Evolutionary conservation across 2,329 filamentous ascomycete species (phyloP).

Genomic region (Graphilbum fragrans): DNA sequence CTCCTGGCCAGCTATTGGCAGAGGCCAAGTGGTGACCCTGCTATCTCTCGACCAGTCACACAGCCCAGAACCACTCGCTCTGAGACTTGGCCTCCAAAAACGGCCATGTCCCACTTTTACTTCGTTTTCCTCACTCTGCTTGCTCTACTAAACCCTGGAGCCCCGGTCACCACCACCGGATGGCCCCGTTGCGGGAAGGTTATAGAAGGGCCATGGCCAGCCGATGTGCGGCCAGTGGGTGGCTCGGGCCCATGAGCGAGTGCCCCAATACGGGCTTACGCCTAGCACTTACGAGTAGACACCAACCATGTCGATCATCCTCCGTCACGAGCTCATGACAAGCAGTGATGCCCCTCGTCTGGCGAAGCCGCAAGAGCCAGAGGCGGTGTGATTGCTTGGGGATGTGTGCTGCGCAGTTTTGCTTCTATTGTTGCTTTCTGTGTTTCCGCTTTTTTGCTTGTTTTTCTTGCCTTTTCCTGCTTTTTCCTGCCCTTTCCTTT

Average conservation of each 20-base stretch:
- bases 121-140: neutral
- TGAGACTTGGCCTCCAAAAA: constrained; percentile 12
- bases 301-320: too few relatives aligned
- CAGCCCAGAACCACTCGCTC: constrained; percentile 5
- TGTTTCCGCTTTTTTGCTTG: neutral
- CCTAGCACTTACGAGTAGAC: too few relatives aligned
- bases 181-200: constrained; percentile 7
- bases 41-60: constrained; percentile 11
- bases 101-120: constrained; percentile 16
- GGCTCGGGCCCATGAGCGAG: too few relatives aligned
- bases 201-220: neutral
- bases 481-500: neutral
- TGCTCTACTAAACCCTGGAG: neutral
- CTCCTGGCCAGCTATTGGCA: constrained; percentile 17
- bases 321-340: too few relatives aligned
- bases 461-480: neutral
- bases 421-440: too few relatives aligned
- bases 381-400: too few relatives aligned
- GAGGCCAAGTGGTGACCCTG: neutral
- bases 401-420: too few relatives aligned
- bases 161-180: constrained; percentile 1
- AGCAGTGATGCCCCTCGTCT: too few relatives aligned
- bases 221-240: neutral
- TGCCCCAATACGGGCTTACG: too few relatives aligned
- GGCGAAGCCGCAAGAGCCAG: too few relatives aligned